A percentile compares a stretch with the other conserved stretches of the same genome.
Conservation (phyloP, 257 asterid genomes). For the Solanum virginianum region DNA sequence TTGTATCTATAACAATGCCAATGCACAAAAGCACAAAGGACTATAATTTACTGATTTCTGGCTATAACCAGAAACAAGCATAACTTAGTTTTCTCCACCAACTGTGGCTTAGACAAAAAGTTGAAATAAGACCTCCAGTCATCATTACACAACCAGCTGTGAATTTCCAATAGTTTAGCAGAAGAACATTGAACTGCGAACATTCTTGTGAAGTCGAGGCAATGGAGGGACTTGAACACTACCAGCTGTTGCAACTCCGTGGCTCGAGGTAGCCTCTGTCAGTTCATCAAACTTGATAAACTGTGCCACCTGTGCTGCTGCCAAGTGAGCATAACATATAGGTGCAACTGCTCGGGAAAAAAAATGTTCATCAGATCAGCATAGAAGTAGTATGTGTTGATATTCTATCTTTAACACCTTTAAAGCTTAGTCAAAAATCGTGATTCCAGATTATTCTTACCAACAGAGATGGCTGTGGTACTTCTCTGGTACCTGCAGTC, state of each 20-base stretch:
- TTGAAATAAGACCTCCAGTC: not conserved
- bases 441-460: constrained; percentile 18
- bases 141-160: not conserved
- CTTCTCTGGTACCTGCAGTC: constrained; percentile 72
- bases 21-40: not conserved
- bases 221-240: constrained; percentile 21
- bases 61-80: not conserved
- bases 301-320: constrained; percentile 51
- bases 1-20: not conserved
- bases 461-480: constrained; percentile 72
- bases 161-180: constrained; percentile 7
- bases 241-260: constrained; percentile 15
- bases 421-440: not conserved
- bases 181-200: constrained; percentile 50
- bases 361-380: not conserved
- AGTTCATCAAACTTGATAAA: constrained; percentile 52
- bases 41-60: not conserved
- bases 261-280: constrained; percentile 39
- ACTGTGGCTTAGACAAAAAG: not conserved
- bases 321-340: constrained; percentile 59
- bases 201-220: constrained; percentile 19
- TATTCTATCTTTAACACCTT: not conserved
- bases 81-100: not conserved
- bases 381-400: not conserved
- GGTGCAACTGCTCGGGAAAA: constrained; percentile 50